Evolutionary conservation across 805 yeast species (phyloP), one percentile per base, ranked within the genome.

Genomic region (Zygoascus bituminiphila): DNA sequence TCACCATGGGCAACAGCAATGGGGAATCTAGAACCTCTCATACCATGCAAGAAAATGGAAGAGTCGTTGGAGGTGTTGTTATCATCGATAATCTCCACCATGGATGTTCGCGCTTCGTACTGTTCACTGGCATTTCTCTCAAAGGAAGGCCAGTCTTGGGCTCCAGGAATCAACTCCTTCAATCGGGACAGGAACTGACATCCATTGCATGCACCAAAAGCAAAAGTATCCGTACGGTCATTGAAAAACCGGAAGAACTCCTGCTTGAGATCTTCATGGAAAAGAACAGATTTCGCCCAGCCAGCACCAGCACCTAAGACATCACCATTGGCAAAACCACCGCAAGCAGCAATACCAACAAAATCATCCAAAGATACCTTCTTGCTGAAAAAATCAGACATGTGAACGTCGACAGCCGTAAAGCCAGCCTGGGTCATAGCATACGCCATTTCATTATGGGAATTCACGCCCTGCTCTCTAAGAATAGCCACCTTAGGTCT

Each of bases 1-100:
- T 93, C 98, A 58, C 98, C 98, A 64, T 93, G 98, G 3, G 98
- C 98, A 57, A 93, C 98, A 19, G 94, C 96, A 68, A 93, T 88
- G 47, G 98, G 98, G 60, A 93, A 68, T 60, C 81, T 79, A 6
- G 97, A 87, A n/a, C 96, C 95, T 60, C 80, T 76, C 98, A 93
- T 88, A 47, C 84, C 87, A 50, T 83, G 77, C 58, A 89, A 78
- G 76, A 93, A 91, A 48, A 93, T 79, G 48, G 77, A 71, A 21
- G 68, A 68, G 23, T 71, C 69, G 25, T 53, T 51, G 26, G 49
- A 57, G 50, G 74, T 71, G 40, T 44, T 46, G 49, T 76, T 76
- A 51, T 75, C 73, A 44, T 78, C 82, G 37, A 74, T 74, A 44
- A 89, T 72, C 66, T 91, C 95, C 47, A 89, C 87, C 82, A 89